Evolutionary conservation across 2,329 filamentous ascomycete genomes (phyloP), one percentile per base, ranked within the genome.

Genomic region (Verticillium klebahnii): DNA sequence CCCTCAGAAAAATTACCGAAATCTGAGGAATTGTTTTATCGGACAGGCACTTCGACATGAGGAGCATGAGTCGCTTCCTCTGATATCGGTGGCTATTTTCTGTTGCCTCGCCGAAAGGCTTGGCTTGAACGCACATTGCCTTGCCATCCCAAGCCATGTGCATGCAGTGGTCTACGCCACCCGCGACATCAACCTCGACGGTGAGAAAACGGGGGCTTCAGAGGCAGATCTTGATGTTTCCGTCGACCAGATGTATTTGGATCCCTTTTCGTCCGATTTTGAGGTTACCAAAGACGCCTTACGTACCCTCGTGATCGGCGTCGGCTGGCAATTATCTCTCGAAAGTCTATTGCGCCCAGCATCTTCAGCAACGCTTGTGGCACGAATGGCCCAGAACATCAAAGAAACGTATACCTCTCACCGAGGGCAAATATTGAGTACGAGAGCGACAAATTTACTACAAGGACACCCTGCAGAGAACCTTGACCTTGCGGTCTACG

Each of bases 41-140:
- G 92, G 92, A 11, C 82, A 96, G 64, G 92, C 91, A 4, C 79
- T 98, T 54, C 87, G 86, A 39, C 87, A 90, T 58, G 77, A 84
- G 7, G 82, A 84, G 0, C 92, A 96, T 69, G 88, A 91, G 32
- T 94, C 93, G 1, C 81, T 97, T 9, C 95, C 94, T 1, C 82
- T 97, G 58, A 89, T 97, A 64, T 95, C 92, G 1, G 89, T 89
- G 61, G 89, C 89, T 63, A 96, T 98, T 65, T 99, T 89, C 75
- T 95, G 90, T 70, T 88, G 87, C 62, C 74, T 98, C 17, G 93
- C 92, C 1, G 82, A 85, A 60, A 84, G 90, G 40, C 72, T 97
- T 14, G 90, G 89, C 1, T 75, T 99, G 56, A 83, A 89, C 67
- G 92, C 93, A 0, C 85, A 87, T 37, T 92, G 91, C 60, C 94